Percentiles rank a stretch among this genome's conserved stretches.
These are phyloP conservation scores for Singerocomus inundabilis DNA, from an alignment of 1,284 basidiomycete species.

Conservation along the genomic window DNA sequence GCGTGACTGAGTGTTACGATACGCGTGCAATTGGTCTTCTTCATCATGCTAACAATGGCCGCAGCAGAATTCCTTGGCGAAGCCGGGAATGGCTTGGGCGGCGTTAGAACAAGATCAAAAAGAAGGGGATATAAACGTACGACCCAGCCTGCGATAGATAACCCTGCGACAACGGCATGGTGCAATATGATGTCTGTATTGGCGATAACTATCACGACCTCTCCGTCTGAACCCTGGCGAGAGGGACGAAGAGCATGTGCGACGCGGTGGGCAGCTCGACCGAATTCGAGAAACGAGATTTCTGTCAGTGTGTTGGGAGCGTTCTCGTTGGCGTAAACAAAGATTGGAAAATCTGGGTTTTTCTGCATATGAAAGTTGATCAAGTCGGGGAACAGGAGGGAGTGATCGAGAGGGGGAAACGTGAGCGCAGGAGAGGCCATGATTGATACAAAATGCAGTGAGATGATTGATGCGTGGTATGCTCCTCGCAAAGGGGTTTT, in stretches of 20 bases:
- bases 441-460: no score
- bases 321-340: slow-evolving; percentile 1
- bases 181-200: slow-evolving; percentile 6
- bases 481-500: no score
- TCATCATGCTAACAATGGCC: slow-evolving; percentile 4
- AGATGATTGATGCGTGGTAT: no score
- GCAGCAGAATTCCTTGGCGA: slow-evolving; percentile 7
- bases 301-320: not conserved
- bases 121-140: not conserved
- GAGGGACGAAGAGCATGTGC: slow-evolving; percentile 5
- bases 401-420: slow-evolving; percentile 3
- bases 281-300: slow-evolving; percentile 11
- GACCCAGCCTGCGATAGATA: slow-evolving; percentile 5
- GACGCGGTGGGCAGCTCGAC: slow-evolving; percentile 10
- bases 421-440: no score
- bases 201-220: slow-evolving; percentile 11
- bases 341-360: not conserved
- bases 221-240: slow-evolving; percentile 1
- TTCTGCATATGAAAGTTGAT: slow-evolving; percentile 7
- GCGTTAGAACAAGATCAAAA: no score
- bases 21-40: slow-evolving; percentile 5
- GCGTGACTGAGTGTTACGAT: not conserved
- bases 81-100: slow-evolving; percentile 3
- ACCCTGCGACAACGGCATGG: not conserved
- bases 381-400: slow-evolving; percentile 9